phyloP scores from a whole-genome alignment of 108 stramenopile species.

The Nannochloropsis oceanica region DNA sequence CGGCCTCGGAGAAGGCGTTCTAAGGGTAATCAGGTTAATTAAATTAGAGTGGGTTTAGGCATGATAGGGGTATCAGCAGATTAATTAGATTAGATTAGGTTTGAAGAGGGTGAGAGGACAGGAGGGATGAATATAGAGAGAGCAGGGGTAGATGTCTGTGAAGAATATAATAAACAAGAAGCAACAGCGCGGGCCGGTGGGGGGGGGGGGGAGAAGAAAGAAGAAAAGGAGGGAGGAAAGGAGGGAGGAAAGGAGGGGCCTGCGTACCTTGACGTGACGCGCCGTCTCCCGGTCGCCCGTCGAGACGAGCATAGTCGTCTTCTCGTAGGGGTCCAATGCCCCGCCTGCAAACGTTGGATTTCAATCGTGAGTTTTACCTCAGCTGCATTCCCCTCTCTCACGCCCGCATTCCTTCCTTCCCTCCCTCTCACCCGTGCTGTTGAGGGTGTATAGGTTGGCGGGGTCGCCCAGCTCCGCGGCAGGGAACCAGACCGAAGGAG shows the following conservation, averaged over 20 bases:
- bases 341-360: neutral
- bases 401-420: neutral
- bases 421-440: neutral
- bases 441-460: neutral
- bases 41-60: no score
- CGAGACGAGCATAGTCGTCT: neutral
- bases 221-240: neutral
- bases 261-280: neutral
- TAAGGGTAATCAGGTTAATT: neutral
- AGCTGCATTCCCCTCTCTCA: neutral
- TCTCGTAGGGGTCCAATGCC: neutral
- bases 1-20: neutral
- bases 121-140: no score
- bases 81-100: no score
- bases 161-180: no score
- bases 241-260: neutral
- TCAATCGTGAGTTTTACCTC: neutral
- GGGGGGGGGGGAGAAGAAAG: neutral
- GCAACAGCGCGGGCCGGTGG: neutral
- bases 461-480: neutral
- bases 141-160: no score
- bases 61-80: no score
- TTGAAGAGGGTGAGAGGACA: no score
- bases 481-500: neutral
- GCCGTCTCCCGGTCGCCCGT: neutral